Conservation (phyloP, 768 basidiomycete species). For the Suillus brevipes region DNA sequence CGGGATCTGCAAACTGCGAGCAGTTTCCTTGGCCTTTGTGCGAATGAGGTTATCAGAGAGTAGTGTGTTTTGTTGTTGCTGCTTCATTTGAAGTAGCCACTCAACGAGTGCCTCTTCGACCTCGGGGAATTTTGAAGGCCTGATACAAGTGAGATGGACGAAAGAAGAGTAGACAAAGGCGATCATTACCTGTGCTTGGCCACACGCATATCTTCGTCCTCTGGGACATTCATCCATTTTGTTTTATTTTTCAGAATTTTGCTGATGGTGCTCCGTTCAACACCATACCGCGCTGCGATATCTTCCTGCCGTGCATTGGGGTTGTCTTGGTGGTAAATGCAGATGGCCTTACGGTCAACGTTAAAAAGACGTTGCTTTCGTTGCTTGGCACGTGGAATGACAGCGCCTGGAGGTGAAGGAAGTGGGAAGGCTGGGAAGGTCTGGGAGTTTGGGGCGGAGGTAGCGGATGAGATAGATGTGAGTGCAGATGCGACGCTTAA, state of each 20-base stretch:
- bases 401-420: constrained; percentile 30
- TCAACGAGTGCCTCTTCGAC: constrained; percentile 65
- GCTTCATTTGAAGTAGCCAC: constrained; percentile 59
- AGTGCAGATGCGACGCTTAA: constrained; percentile 55
- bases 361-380: constrained; percentile 76
- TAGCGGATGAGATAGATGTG: constrained; percentile 50
- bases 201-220: constrained; percentile 55
- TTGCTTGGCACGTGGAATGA: constrained; percentile 46
- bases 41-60: constrained; percentile 69
- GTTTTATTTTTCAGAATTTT: constrained; percentile 86
- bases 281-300: constrained; percentile 71
- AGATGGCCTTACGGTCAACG: constrained; percentile 74
- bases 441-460: constrained; percentile 34
- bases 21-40: constrained; percentile 67
- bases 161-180: constrained; percentile 12
- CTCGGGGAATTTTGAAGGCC: constrained; percentile 79
- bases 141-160: constrained; percentile 28
- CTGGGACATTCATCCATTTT: constrained; percentile 74
- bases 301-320: constrained; percentile 80
- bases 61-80: constrained; percentile 41
- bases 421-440: constrained; percentile 32
- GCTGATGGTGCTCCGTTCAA: constrained; percentile 92
- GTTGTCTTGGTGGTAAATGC: constrained; percentile 60
- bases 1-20: constrained; percentile 51
- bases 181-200: constrained; percentile 66